Evolutionary conservation across 345 rosid species (phyloP), one percentile per base, ranked within the genome.

Genomic region (Eutrema heterophyllum): DNA sequence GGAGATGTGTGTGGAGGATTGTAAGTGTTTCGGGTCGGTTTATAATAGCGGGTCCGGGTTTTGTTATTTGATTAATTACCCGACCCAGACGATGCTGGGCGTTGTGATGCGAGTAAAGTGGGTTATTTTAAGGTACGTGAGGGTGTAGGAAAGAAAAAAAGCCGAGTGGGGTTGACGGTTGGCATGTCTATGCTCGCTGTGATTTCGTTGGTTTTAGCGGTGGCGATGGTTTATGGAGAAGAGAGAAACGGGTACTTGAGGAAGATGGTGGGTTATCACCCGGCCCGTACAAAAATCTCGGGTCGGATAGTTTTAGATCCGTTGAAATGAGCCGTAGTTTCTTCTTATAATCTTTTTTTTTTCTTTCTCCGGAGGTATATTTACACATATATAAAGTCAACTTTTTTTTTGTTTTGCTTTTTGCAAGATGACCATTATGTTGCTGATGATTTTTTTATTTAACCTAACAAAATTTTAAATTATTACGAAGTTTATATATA

Each of bases 11-110:
- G 82, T 80, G 39, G 72, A 64, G 2, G 84, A 86, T 41, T 91
- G 98, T 6, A 88, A 84, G 32, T 94, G 98, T 70, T 94, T 87
- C 83, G 97, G 97, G 9, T 70, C 88, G 2, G 85, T 94, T 33
- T 88, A 85, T 36, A 91, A 80, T 21, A 94, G 88, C 60, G 92
- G 76, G 56, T 81, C 98, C 76, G 84, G 89, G 82, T 91, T 85
- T 73, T 94, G 98, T 78, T 88, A 94, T 80, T 6, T 76, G 4
- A 70, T 94, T 74, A 85, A 87, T 75, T 87, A 94, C 79, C 96
- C 98, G 85, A 85, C 88, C 77, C 88, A 79, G 67, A 85, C 95
- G 3, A 29, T 94, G 73, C 5, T 88, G 73, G 82, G 86, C 0
- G 85, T 84, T 44, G 74, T 56, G 95, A 89, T 43, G 75, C 84